Conservation (phyloP, 2,329 filamentous ascomycete species). For the Nannizzia gypsea region DNA sequence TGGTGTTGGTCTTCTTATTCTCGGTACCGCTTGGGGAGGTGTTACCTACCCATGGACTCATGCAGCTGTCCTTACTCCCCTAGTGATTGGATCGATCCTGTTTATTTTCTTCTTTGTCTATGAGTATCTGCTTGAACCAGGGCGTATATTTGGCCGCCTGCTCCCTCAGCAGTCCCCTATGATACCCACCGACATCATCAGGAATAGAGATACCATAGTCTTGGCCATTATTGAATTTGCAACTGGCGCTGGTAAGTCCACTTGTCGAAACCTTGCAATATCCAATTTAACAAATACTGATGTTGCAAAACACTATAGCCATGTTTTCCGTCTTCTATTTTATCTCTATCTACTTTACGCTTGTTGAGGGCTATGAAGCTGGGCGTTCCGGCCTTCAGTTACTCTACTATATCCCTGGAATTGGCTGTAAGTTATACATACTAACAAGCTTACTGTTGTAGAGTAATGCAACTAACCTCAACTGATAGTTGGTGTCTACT, state of each 20-base stretch:
- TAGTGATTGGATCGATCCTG: constrained; percentile 37
- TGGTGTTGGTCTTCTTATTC: constrained; percentile 43
- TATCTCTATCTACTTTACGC: constrained; percentile 54
- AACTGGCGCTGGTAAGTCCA: constrained; percentile 40
- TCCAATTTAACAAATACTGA: constrained; percentile 41
- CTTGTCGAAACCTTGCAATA: constrained; percentile 33
- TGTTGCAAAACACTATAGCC: constrained; percentile 41
- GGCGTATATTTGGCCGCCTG: constrained; percentile 34
- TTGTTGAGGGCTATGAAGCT: constrained; percentile 44
- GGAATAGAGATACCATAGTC: constrained; percentile 47
- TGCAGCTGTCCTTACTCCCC: constrained; percentile 38
- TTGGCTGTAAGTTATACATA: constrained; percentile 38
- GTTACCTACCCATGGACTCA: constrained; percentile 43
- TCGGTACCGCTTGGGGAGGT: constrained; percentile 47
- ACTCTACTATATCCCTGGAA: constrained; percentile 52
- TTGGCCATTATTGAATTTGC: constrained; percentile 52
- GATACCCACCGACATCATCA: constrained; percentile 51
- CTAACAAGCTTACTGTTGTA: neutral
- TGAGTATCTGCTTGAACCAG: constrained; percentile 45
- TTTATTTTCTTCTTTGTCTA: constrained; percentile 38
- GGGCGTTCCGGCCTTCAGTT: constrained; percentile 46
- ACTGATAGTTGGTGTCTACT: constrained; percentile 41
- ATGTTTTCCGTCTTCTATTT: constrained; percentile 53
- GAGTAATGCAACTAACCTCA: neutral
- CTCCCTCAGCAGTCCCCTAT: constrained; percentile 49